These are phyloP conservation scores for Camelina hispida DNA, from an alignment of 345 rosid species.

Conservation along the genomic window DNA sequence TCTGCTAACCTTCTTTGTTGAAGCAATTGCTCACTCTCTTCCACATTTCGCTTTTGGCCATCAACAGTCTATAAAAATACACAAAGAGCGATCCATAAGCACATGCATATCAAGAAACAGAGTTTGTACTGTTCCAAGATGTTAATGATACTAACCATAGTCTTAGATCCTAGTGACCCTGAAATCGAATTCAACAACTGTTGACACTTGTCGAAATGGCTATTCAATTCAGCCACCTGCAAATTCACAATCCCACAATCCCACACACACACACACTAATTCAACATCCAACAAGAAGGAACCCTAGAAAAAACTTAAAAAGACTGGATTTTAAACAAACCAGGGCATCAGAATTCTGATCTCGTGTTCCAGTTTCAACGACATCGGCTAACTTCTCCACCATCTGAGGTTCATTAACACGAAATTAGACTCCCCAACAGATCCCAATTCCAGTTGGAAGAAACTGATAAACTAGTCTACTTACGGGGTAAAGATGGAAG, in stretches of 20 bases:
- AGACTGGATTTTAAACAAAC: constrained; percentile 43
- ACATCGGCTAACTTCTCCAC: constrained; percentile 74
- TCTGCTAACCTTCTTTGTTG: constrained; percentile 65
- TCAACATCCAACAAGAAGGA: constrained; percentile 27
- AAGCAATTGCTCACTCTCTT: constrained; percentile 71
- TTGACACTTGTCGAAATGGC: constrained; percentile 89
- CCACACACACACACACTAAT: background rate
- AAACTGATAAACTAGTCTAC: background rate
- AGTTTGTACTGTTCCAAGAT: background rate
- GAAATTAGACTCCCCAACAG: background rate
- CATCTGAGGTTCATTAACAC: constrained; percentile 46
- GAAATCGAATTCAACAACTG: constrained; percentile 82
- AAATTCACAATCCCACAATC: background rate
- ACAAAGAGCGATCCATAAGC: background rate
- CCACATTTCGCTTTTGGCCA: constrained; percentile 77
- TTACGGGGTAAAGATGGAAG: constrained; percentile 75
- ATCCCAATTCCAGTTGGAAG: background rate
- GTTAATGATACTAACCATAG: constrained; percentile 58
- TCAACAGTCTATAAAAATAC: constrained; percentile 66
- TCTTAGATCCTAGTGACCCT: constrained; percentile 62
- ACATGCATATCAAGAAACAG: background rate
- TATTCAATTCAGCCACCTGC: constrained; percentile 69
- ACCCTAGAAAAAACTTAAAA: constrained; percentile 16
- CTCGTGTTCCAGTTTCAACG: constrained; percentile 73
- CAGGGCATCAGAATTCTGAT: constrained; percentile 83